These are phyloP conservation scores for Mrakia frigida DNA, from an alignment of 768 basidiomycete species.

Conservation along the genomic window DNA sequence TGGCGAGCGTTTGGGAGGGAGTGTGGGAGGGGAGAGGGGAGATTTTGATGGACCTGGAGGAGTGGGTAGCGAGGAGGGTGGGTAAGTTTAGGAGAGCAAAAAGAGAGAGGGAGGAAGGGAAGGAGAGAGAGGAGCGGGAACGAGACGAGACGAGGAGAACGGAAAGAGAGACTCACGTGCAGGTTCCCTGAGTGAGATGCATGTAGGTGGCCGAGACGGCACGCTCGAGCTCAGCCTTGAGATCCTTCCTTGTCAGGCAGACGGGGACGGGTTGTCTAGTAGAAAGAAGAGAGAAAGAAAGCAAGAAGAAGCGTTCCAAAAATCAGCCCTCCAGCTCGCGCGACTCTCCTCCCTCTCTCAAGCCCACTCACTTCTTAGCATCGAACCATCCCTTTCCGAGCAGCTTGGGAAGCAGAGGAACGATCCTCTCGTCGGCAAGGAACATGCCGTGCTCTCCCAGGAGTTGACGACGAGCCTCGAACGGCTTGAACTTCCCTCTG, in stretches of 20 bases:
- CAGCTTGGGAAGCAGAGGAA: slow-evolving; percentile 78
- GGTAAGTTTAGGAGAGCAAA: background rate
- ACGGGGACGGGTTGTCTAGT: slow-evolving; percentile 90
- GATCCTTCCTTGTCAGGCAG: slow-evolving; percentile 75
- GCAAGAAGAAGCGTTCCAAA: too few relatives aligned
- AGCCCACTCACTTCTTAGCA: slow-evolving; percentile 78
- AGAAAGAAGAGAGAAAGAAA: slow-evolving; percentile 28
- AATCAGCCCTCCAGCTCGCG: background rate
- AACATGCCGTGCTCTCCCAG: slow-evolving; percentile 87
- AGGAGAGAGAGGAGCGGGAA: background rate
- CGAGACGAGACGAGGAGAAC: too few relatives aligned
- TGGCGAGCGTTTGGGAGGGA: slow-evolving; percentile 66
- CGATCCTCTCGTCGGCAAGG: slow-evolving; percentile 83
- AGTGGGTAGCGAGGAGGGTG: background rate
- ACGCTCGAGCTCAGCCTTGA: slow-evolving; percentile 86
- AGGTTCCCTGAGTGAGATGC: slow-evolving; percentile 89
- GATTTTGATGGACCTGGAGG: slow-evolving; percentile 71
- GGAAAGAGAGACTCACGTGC: slow-evolving; percentile 59
- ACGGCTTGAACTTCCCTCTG: slow-evolving; percentile 68
- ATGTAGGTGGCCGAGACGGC: slow-evolving; percentile 93
- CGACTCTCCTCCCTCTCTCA: background rate
- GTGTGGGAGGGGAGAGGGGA: slow-evolving; percentile 61
- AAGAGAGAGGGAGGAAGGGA: background rate
- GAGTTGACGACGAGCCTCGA: slow-evolving; percentile 59
- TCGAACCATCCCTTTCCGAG: slow-evolving; percentile 87